A percentile compares a stretch with the other conserved stretches of the same genome.
Conservation (phyloP, 495 filamentous ascomycete species). For the Margaritispora aquatica region DNA sequence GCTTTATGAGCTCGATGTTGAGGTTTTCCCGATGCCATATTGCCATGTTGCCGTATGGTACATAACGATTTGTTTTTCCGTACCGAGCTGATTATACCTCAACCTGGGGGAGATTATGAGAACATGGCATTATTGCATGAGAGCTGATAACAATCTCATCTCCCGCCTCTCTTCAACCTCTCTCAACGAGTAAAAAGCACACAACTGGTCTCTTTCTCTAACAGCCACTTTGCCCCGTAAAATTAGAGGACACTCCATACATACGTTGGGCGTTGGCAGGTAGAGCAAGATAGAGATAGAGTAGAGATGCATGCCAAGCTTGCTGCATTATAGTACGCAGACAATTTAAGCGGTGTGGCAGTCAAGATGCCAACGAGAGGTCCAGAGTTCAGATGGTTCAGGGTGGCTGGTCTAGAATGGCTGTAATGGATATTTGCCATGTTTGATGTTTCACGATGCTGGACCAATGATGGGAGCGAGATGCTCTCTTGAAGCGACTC, state of each 20-base stretch:
- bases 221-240: background rate
- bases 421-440: no score
- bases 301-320: no score
- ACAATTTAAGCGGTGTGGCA: background rate
- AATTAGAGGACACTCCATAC: background rate
- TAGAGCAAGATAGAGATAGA: no score
- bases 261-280: background rate
- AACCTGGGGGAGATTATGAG: background rate
- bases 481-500: background rate
- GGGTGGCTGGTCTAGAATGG: background rate
- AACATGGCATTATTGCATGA: background rate
- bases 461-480: background rate
- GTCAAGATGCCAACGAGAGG: background rate
- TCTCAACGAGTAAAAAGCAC: background rate
- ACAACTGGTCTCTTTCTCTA: background rate
- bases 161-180: no score
- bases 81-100: background rate
- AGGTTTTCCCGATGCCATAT: background rate
- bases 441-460: background rate
- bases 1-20: background rate
- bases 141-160: no score
- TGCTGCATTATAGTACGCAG: no score
- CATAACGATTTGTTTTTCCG: no score
- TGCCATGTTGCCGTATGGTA: no score
- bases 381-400: background rate